Percentiles rank a stretch among this genome's conserved stretches.
phyloP scores from a whole-genome alignment of 768 basidiomycete genomes.

The Boletus pseudo-olivaceus region DNA sequence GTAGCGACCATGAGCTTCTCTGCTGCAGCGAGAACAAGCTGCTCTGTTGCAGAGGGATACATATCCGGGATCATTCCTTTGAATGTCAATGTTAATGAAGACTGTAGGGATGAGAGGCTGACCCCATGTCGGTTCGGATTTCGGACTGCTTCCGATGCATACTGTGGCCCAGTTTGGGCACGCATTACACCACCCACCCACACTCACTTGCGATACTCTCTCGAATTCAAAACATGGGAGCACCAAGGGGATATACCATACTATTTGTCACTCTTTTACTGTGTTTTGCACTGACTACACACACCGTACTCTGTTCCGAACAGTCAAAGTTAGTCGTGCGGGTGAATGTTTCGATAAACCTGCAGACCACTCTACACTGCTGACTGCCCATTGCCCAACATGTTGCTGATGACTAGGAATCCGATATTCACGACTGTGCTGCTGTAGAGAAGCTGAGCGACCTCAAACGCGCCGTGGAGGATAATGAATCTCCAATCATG shows the following conservation, averaged over 20 bases:
- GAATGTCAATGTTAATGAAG: too few relatives aligned
- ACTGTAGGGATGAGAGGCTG: too few relatives aligned
- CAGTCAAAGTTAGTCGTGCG: constrained; percentile 26
- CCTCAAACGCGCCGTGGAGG: constrained; percentile 61
- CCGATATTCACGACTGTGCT: constrained; percentile 41
- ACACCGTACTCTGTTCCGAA: constrained; percentile 18
- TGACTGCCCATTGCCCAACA: constrained; percentile 12
- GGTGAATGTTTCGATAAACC: constrained; percentile 23
- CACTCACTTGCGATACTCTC: constrained; percentile 2
- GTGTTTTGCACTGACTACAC: constrained; percentile 23
- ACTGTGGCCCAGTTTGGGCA: background rate
- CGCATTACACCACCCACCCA: background rate
- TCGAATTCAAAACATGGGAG: constrained; percentile 18
- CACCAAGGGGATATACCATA: constrained; percentile 16
- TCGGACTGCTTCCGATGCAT: constrained; percentile 21
- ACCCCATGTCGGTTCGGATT: constrained; percentile 13
- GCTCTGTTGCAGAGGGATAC: constrained; percentile 54
- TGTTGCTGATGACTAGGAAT: constrained; percentile 33
- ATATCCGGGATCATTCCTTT: background rate
- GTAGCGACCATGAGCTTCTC: constrained; percentile 68
- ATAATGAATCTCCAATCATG: constrained; percentile 68
- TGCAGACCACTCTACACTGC: background rate
- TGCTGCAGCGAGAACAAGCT: constrained; percentile 50
- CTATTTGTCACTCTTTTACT: constrained; percentile 45
- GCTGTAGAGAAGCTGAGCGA: constrained; percentile 47